These are phyloP conservation scores for Hemileia vastatrix DNA, from an alignment of 1,284 basidiomycete genomes.

Conservation along the genomic window DNA sequence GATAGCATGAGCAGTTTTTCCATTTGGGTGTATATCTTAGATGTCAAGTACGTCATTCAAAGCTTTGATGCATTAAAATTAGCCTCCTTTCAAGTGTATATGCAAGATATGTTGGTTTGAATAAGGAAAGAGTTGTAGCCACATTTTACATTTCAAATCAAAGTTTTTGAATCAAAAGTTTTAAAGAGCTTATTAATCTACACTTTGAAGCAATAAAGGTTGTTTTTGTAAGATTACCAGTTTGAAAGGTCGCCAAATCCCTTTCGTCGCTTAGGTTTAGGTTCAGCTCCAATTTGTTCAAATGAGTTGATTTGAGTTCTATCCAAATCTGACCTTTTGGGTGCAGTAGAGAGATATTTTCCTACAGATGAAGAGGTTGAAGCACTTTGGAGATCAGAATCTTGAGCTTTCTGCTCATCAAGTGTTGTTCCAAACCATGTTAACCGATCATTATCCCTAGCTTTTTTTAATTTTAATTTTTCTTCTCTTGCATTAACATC, in stretches of 20 bases:
- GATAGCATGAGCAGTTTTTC: too few species aligned
- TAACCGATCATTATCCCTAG: slow-evolving; percentile 10
- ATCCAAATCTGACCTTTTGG: too few species aligned
- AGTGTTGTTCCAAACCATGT: slow-evolving; percentile 21
- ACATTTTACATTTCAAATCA: background rate
- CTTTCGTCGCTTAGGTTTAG: slow-evolving; percentile 12
- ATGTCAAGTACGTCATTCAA: background rate
- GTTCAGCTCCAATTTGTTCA: slow-evolving; percentile 22
- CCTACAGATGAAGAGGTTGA: slow-evolving; percentile 3
- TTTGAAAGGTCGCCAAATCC: slow-evolving; percentile 18
- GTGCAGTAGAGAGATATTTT: slow-evolving; percentile 8
- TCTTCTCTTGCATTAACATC: slow-evolving; percentile 2
- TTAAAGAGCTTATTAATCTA: background rate
- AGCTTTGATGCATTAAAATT: background rate
- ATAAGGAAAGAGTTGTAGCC: background rate
- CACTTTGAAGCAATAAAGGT: background rate
- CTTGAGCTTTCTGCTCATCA: background rate
- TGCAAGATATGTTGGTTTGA: background rate
- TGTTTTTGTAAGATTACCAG: background rate
- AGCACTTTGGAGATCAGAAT: background rate
- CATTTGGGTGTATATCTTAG: too few species aligned
- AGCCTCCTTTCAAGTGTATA: background rate
- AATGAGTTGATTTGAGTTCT: too few species aligned
- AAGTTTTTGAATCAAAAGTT: too few species aligned
- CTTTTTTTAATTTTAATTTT: slow-evolving; percentile 9